Conservation (phyloP, 495 filamentous ascomycete species). For the Talaromyces thailandensis region DNA sequence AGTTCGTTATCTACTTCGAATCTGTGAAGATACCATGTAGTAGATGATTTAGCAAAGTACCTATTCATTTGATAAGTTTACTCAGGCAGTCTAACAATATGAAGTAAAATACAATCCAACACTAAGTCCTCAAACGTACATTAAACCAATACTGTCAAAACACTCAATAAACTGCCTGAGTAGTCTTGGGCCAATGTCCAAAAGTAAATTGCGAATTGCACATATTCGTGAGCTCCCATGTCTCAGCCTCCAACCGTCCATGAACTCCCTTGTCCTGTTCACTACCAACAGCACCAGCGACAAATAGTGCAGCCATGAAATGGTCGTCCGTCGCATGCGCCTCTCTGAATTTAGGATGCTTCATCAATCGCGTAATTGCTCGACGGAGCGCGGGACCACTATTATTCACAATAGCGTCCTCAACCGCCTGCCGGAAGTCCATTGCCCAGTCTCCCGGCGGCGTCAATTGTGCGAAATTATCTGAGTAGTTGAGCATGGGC, state of each 20-base stretch:
- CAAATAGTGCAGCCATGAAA: constrained; percentile 50
- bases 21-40: neutral
- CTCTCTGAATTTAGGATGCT: constrained; percentile 49
- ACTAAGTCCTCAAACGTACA: neutral
- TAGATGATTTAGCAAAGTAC: neutral
- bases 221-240: constrained; percentile 59
- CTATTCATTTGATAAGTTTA: neutral
- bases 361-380: constrained; percentile 48
- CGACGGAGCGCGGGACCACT: constrained; percentile 37
- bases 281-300: constrained; percentile 44
- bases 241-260: constrained; percentile 42
- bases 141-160: neutral
- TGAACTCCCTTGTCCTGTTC: constrained; percentile 34
- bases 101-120: neutral
- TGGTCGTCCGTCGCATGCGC: constrained; percentile 58
- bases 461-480: constrained; percentile 49
- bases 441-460: constrained; percentile 46
- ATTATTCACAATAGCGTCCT: constrained; percentile 42
- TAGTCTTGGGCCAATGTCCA: constrained; percentile 10
- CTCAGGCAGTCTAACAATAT: neutral
- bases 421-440: constrained; percentile 51
- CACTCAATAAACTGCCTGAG: neutral
- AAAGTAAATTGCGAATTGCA: constrained; percentile 52
- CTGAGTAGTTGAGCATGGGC: constrained; percentile 47
- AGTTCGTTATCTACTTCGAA: neutral